Evolutionary conservation across 345 rosid species (phyloP).

Genomic region (Limnanthes douglasii): DNA sequence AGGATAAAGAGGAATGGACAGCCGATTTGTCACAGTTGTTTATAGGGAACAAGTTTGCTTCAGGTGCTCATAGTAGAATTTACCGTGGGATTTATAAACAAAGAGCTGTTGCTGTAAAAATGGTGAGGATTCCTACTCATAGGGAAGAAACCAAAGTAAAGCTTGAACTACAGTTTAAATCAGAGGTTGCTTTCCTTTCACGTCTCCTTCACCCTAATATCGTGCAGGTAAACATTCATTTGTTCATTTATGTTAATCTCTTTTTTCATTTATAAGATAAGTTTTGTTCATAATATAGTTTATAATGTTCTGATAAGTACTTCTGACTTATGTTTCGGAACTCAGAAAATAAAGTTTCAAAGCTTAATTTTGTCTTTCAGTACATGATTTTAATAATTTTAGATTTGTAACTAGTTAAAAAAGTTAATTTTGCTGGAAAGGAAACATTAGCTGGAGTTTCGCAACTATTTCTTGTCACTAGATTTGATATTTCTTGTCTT

Average conservation of each 20-base stretch:
- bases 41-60: slow-evolving; percentile 95
- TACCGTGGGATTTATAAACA: slow-evolving; percentile 96
- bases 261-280: not conserved
- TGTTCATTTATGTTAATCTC: not conserved
- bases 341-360: too few species aligned
- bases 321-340: too few species aligned
- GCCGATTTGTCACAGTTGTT: slow-evolving; percentile 97
- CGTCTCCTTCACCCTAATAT: slow-evolving; percentile 88
- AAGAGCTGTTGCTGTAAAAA: slow-evolving; percentile 94
- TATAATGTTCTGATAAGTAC: too few species aligned
- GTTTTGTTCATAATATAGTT: too few species aligned
- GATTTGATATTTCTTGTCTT: not conserved
- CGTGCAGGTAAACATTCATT: slow-evolving; percentile 38
- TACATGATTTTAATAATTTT: too few species aligned
- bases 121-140: slow-evolving; percentile 90
- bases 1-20: slow-evolving; percentile 91
- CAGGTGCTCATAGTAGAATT: slow-evolving; percentile 87
- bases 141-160: slow-evolving; percentile 58
- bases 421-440: too few species aligned
- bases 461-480: not conserved
- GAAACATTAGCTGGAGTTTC: too few species aligned
- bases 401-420: too few species aligned
- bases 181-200: slow-evolving; percentile 91
- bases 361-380: too few species aligned
- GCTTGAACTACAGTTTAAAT: slow-evolving; percentile 92